Evolutionary conservation across 2,329 filamentous ascomycete genomes (phyloP).

Genomic region (Aspergillus viridinutans): DNA sequence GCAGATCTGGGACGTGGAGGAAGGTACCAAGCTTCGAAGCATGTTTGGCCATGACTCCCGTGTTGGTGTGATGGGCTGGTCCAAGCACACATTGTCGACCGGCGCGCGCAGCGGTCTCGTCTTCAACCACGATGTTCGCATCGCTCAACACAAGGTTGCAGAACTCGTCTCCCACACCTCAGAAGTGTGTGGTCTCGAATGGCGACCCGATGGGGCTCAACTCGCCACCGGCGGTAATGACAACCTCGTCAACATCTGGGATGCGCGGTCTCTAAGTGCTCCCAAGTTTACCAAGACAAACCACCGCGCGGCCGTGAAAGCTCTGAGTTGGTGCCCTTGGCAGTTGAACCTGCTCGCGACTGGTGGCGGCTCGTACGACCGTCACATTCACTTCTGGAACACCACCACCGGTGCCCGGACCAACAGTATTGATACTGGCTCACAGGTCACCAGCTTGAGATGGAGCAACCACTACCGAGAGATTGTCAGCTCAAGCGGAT

Average conservation of each 20-base stretch:
- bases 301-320: constrained; percentile 98
- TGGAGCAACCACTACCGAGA: constrained; percentile 98
- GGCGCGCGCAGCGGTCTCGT: constrained; percentile 92
- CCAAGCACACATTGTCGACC: constrained; percentile 94
- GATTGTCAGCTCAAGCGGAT: constrained; percentile 94
- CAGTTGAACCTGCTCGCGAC: constrained; percentile 95
- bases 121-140: constrained; percentile 97
- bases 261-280: constrained; percentile 84
- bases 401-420: constrained; percentile 93
- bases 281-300: constrained; percentile 99
- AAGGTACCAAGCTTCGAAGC: constrained; percentile 90
- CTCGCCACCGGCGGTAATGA: constrained; percentile 97
- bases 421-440: constrained; percentile 98
- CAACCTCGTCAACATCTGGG: constrained; percentile 99
- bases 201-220: constrained; percentile 93
- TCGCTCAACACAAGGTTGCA: constrained; percentile 96
- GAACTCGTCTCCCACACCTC: constrained; percentile 96
- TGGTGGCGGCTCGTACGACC: constrained; percentile 91
- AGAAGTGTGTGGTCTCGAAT: constrained; percentile 96
- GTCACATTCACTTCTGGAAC: constrained; percentile 99
- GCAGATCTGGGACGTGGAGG: constrained; percentile 98
- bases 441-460: constrained; percentile 90
- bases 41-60: constrained; percentile 98
- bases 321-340: constrained; percentile 98
- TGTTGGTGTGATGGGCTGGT: constrained; percentile 98